Base-by-base conservation (phyloP, 2,329 filamentous ascomycete genomes). In the Hypoxylon sp. region DNA sequence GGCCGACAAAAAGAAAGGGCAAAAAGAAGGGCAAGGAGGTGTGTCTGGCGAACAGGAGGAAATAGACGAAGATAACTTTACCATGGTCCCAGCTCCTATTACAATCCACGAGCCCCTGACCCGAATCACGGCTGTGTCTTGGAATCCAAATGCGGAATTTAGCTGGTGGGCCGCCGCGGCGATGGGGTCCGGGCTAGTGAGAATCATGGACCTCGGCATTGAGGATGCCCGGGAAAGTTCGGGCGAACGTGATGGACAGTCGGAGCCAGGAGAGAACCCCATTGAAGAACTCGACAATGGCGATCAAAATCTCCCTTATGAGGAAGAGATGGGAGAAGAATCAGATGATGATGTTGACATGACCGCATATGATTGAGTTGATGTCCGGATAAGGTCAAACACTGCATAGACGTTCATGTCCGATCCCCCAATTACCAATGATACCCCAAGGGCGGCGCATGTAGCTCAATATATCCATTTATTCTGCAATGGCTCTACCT, bases 161-260 rank as follows among this genome's bases (percentile, higher is more conserved):
- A 88, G 89, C 11, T 90, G 85, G 71, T 91, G 90, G 90, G 89
- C 88, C 2, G 89, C 89, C 9, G 86, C 86, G 2, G 89, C 87
- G 0, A 85, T 91, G 84, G 90, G 85, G 0, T 91, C 89, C 28
- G 91, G 91, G 0, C 76, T 93, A 65, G 82, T 93, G 46, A 85
- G 88, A 67, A 82, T 93, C 19, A 87, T 91, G 82, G 90, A 93
- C 74, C 76, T 93, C 21, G 88, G 89, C 0, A 78, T 88, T 10
- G 79, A 84, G 34, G 53, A 67, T 2, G 13, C 10, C 14, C 11
- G 36, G 17, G 17, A 9, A 2, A 38, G 52, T 19, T 19, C 45
- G n/a, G 59, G 41, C 28, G 65, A 68, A 23, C 48, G 69, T n/a
- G 41, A 51, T 28, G 60, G 55, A 14, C 52, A 64, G 11, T 41